Percentiles rank a stretch among this genome's conserved stretches.
Conservation (phyloP, 495 filamentous ascomycete genomes). For the Aspergillus olivimuriae region DNA sequence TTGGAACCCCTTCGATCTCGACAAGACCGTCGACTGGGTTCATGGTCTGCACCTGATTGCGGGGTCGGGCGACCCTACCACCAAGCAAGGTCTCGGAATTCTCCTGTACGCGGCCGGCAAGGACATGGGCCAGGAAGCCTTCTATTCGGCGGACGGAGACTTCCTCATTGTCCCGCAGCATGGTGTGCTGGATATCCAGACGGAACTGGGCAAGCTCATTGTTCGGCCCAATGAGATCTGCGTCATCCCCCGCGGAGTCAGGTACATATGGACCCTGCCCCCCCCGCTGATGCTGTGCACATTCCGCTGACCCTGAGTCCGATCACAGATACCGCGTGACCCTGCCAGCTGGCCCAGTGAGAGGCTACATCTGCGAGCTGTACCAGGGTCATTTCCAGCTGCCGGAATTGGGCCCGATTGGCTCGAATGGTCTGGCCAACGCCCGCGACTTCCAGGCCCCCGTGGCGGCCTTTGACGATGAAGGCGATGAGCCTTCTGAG, state of each 20-base stretch:
- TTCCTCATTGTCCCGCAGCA: slow-evolving; percentile 81
- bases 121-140: slow-evolving; percentile 72
- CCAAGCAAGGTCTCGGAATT: slow-evolving; percentile 77
- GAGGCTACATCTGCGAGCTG: slow-evolving; percentile 83
- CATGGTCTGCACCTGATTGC: slow-evolving; percentile 71
- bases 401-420: slow-evolving; percentile 85
- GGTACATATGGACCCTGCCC: no score
- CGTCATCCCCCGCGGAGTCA: slow-evolving; percentile 77
- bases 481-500: slow-evolving; percentile 28
- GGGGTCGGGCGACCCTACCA: slow-evolving; percentile 74
- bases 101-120: slow-evolving; percentile 76
- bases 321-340: slow-evolving; percentile 59
- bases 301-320: background rate
- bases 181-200: slow-evolving; percentile 77
- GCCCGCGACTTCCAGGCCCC: slow-evolving; percentile 84
- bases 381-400: slow-evolving; percentile 81
- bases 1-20: slow-evolving; percentile 84
- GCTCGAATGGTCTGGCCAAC: slow-evolving; percentile 81
- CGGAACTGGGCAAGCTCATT: slow-evolving; percentile 76
- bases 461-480: slow-evolving; percentile 67
- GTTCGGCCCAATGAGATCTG: slow-evolving; percentile 84
- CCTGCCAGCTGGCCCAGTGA: slow-evolving; percentile 55
- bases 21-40: slow-evolving; percentile 70
- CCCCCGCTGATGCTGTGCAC: no score
- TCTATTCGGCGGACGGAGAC: slow-evolving; percentile 89